These are phyloP conservation scores for Suillus decipiens DNA, from an alignment of 768 basidiomycete species.

Conservation along the genomic window DNA sequence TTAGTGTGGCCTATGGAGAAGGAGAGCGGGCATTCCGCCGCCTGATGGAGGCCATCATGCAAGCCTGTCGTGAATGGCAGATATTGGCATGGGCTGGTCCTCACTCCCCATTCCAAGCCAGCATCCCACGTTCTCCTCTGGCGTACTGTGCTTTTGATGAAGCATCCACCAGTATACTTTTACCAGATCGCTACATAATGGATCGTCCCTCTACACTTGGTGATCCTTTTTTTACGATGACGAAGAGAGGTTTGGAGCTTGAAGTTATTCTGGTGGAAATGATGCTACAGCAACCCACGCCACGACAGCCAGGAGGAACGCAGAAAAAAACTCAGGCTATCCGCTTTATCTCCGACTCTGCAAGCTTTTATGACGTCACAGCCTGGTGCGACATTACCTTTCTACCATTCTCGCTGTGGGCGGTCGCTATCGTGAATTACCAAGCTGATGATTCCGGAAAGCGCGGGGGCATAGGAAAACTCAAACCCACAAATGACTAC, in stretches of 20 bases:
- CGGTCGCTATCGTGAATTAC: conserved; percentile 27
- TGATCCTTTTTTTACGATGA: conserved; percentile 23
- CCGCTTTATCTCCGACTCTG: conserved; percentile 18
- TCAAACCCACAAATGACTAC: conserved; percentile 19
- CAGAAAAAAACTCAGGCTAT: conserved; percentile 7
- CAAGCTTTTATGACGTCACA: conserved; percentile 20
- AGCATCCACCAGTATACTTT: neutral
- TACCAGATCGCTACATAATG: neutral
- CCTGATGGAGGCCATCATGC: conserved; percentile 24
- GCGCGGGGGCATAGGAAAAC: conserved; percentile 15
- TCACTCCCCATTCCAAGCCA: conserved; percentile 21
- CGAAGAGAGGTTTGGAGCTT: conserved; percentile 25
- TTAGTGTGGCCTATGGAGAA: conserved; percentile 28
- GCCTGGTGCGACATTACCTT: conserved; percentile 21
- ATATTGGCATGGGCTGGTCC: conserved; percentile 25
- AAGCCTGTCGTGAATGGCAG: conserved; percentile 22
- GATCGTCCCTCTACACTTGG: conserved; percentile 20
- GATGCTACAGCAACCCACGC: conserved; percentile 19
- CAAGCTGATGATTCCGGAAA: conserved; percentile 20
- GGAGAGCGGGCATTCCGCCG: conserved; percentile 27
- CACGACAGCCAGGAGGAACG: conserved; percentile 11
- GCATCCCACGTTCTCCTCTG: conserved; percentile 22
- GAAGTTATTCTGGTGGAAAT: conserved; percentile 24
- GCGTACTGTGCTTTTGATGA: conserved; percentile 19
- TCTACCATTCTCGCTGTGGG: conserved; percentile 25